Base-by-base conservation (phyloP, 768 basidiomycete species). In the Boletus reticuloceps region DNA sequence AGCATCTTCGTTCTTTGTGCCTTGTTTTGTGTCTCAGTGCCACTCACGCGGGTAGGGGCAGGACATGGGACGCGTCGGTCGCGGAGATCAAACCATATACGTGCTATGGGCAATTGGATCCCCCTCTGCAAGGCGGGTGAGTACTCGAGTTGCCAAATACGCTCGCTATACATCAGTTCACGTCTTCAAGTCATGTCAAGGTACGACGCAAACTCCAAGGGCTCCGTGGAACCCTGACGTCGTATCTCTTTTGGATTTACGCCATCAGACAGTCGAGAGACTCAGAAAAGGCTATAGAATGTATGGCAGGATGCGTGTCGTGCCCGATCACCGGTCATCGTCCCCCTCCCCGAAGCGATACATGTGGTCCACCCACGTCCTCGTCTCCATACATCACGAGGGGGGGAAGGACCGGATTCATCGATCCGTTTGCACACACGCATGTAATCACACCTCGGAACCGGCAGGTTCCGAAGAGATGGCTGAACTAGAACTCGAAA, bases 31-130 rank as follows among this genome's bases (percentile, higher is more conserved):
- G 45, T n/a, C n/a, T n/a, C n/a, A 32, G 46, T 5, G 4, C 38
- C 22, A 51, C 32, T 14, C 39, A 42, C 51, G 64, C 51, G 58
- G 29, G 29, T 29, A 29, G 29, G 29, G 29, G 29, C 8, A 29
- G 2, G 9, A 29, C 8, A 29, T 29, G 29, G 29, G 53, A 43
- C 44, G 27, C 37, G 11, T 45, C 16, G 44, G 42, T 69, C 68
- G 67, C 69, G 69, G 69, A 70, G 69, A 69, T 70, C 67, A 57
- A 70, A 63, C 56, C 37, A 40, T 32, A 42, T 43, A 20, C 8
- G 9, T 29, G 27, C 27, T 7, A 27, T 27, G 39, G 56, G 55
- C 11, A 59, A 53, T 50, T 12, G 44, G 29, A 58, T 51, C 56
- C 41, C n/a, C 55, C 47, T 49, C 38, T 22, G 38, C 16, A 12